Conservation (phyloP, 352 stramenopile species). For the Discostella stelligera region DNA sequence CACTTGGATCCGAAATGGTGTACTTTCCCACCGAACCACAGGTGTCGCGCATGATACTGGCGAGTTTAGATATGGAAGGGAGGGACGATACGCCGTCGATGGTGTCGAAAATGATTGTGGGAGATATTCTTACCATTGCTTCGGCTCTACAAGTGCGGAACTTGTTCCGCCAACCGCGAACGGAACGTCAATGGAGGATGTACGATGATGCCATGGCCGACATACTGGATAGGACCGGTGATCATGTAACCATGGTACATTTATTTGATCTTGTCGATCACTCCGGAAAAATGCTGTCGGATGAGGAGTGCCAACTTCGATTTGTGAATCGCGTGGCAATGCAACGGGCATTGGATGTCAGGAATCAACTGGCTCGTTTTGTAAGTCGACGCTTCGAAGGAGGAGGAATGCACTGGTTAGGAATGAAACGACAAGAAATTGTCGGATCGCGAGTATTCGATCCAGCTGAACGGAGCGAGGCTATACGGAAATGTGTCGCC, state of each 20-base stretch:
- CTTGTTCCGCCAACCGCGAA: conserved; percentile 60
- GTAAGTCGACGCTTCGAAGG: conserved; percentile 55
- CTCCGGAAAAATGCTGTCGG: conserved; percentile 41
- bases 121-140: conserved; percentile 76
- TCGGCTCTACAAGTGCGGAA: conserved; percentile 66
- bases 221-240: conserved; percentile 65
- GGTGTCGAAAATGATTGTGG: conserved; percentile 65
- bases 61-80: conserved; percentile 64
- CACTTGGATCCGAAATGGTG: conserved; percentile 82
- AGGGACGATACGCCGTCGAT: conserved; percentile 37
- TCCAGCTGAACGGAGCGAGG: conserved; percentile 50
- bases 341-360: conserved; percentile 64
- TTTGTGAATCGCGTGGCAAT: conserved; percentile 76
- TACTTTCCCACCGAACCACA: conserved; percentile 84
- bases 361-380: conserved; percentile 68
- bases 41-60: conserved; percentile 81
- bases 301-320: conserved; percentile 70
- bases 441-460: conserved; percentile 49
- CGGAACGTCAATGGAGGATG: conserved; percentile 58
- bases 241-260: conserved; percentile 79
- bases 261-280: conserved; percentile 68
- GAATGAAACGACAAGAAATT: conserved; percentile 36
- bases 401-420: conserved; percentile 32
- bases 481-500: conserved; percentile 70
- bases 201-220: conserved; percentile 75